Conservation (phyloP, 345 rosid genomes). For the Aethionema arabicum region DNA sequence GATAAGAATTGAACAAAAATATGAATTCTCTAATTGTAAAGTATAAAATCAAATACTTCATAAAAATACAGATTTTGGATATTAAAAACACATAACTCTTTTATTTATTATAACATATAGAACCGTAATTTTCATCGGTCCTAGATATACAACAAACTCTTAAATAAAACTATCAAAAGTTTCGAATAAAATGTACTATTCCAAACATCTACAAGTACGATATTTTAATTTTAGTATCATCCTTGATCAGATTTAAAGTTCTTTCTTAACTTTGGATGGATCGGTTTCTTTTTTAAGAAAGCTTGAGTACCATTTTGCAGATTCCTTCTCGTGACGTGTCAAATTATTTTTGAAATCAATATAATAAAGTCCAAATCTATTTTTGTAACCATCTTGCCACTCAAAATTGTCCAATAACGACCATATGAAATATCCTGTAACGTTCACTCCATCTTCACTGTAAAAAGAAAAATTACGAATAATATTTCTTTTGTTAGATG, state of each 20-base stretch:
- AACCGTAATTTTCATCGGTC: too few relatives aligned
- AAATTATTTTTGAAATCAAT: constrained; percentile 35
- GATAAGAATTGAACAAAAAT: too few relatives aligned
- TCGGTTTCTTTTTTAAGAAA: constrained; percentile 31
- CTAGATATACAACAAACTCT: too few relatives aligned
- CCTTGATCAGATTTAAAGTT: neutral
- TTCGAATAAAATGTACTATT: too few relatives aligned
- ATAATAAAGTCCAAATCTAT: constrained; percentile 35
- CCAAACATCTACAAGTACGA: too few relatives aligned
- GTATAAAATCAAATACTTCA: too few relatives aligned
- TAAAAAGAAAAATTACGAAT: neutral
- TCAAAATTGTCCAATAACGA: constrained; percentile 40
- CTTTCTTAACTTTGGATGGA: neutral
- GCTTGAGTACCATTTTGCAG: constrained; percentile 29
- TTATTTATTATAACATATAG: too few relatives aligned
- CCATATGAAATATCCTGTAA: constrained; percentile 43
- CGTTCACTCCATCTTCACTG: constrained; percentile 29
- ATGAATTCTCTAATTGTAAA: too few relatives aligned
- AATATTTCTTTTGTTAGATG: neutral
- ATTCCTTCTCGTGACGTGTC: constrained; percentile 35
- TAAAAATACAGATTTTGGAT: too few relatives aligned
- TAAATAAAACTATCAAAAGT: too few relatives aligned
- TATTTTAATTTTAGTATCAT: too few relatives aligned
- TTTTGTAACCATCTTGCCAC: constrained; percentile 30
- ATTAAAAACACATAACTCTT: too few relatives aligned